Evolutionary conservation across 129 eudicot species (phyloP), one percentile per base, ranked within the genome.

Genomic region (Tanacetum coccineum): DNA sequence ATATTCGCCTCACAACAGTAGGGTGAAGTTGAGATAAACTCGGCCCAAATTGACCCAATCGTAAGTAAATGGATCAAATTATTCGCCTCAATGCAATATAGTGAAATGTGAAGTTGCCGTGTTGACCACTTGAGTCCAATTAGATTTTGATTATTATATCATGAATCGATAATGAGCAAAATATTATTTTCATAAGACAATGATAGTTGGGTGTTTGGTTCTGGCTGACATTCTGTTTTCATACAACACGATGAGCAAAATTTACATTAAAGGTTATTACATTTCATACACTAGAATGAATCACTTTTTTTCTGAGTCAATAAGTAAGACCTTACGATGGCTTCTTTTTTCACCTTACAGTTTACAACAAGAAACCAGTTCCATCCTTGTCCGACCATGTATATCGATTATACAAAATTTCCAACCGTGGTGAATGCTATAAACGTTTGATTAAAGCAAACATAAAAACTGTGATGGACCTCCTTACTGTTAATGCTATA

Each of bases 391-490:
- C 26, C 12, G 81, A 77, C 62, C 2, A 21, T 11, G 67, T 71
- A 12, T 77, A 58, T 66, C 62, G 77, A 58, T 57, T 77, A 48
- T 0, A 22, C 3, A 4, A 1, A 17, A 77, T 71, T 49, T 22
- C 46, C 36, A 22, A 9, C 12, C 55, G 56, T 19, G 46, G 73
- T 56, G 25, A 53, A 6, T 11, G 69, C 57, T 59, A 14, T 21
- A 36, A 39, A 7, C 48, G 42, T n/a, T 12, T 77, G 72, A 4
- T 9, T 30, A 18, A 57, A 49, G 76, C 56, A 58, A 40, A 58
- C 63, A 42, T 77, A 66, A 70, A 48, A 17, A 58, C 72, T 15
- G 81, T 77, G 42, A 77, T 48, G 81, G 77, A 77, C 55, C 68
- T 77, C 54, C 73, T 52, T 52, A 39, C 76, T 39, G 26, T 56